Conservation (phyloP, 257 asterid genomes). For the Linaria vulgaris region DNA sequence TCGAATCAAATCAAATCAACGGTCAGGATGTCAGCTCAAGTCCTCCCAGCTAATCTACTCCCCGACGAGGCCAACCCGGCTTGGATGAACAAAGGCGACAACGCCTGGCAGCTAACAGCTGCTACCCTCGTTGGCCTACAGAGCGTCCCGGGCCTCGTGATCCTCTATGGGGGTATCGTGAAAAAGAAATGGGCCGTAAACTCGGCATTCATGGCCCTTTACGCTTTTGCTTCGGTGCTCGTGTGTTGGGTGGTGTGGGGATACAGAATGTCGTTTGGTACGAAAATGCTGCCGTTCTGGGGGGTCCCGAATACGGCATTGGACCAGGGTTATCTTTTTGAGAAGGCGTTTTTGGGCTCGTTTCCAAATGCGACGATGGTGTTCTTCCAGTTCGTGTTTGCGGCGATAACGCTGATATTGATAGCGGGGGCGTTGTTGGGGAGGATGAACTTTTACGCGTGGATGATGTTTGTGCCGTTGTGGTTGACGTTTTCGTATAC, state of each 20-base stretch:
- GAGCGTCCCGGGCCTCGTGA: conserved; percentile 59
- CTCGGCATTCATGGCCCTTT: conserved; percentile 64
- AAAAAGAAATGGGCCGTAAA: conserved; percentile 70
- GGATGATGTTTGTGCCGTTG: conserved; percentile 65
- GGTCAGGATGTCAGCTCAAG: too few relatives aligned
- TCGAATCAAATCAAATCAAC: too few relatives aligned
- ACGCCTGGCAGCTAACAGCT: conserved; percentile 59
- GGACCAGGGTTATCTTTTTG: conserved; percentile 33
- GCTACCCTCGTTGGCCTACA: conserved; percentile 60
- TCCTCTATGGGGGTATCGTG: conserved; percentile 60
- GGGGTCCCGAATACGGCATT: conserved; percentile 34
- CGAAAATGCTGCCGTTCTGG: conserved; percentile 33
- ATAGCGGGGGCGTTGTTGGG: conserved; percentile 58
- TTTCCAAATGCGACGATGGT: conserved; percentile 57
- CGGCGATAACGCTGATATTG: conserved; percentile 51
- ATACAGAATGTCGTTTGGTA: conserved; percentile 49
- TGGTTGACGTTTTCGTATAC: conserved; percentile 65
- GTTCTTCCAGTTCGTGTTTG: conserved; percentile 62
- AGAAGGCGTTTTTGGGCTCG: conserved; percentile 34
- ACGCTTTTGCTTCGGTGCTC: conserved; percentile 56
- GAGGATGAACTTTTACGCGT: conserved; percentile 55
- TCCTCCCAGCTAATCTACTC: conserved; percentile 33
- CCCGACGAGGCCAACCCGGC: conserved; percentile 36
- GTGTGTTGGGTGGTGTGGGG: conserved; percentile 64
- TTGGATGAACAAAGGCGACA: conserved; percentile 68